Base-by-base conservation (phyloP, 1,139 yeast genomes). In the Diutina siamensis region DNA sequence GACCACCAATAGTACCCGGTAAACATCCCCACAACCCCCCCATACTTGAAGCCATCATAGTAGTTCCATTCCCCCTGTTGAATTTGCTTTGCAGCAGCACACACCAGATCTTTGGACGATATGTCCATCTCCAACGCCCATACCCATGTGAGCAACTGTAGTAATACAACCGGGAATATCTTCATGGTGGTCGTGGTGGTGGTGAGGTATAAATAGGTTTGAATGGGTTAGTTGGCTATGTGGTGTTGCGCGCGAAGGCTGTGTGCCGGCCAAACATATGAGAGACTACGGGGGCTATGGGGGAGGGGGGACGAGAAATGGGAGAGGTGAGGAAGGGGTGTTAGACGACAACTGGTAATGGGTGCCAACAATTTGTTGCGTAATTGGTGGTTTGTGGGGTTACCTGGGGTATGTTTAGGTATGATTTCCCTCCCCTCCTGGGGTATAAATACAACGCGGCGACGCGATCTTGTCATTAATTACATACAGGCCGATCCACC, bases 1-100 rank as follows among this genome's bases (percentile, higher is more conserved):
- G 83, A 85, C 96, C 96, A 87, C 68, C 83, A 85, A 65, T 83
- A 84, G 1, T 94, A 94, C 51, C 68, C 59, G 15, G 71, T 65
- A 60, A 87, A 86, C 82, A 78, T 75, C 34, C 95, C 95, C 27
- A 84, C 74, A 12, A 82, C 74, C 35, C 88, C 84, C 38, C 96
- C 96, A 47, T 69, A 64, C 32, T 67, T 61, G 44, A 64, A 55
- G 17, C 92, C 92, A 32, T 72, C 74, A 59, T 85, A 83, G 60
- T 86, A 86, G 60, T 80, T 78, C 66, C 85, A 67, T 45, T 81
- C 70, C 51, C 94, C 94, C 32, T 71, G 60, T 8, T 76, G 76
- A n/a, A 84, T 66, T 20, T 73, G 61, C 2, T 76, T 69, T n/a
- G 83, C 76, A n/a, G 78, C 85, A 1, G 57, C 58, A 58, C 84